Conservation (phyloP, 345 rosid species). For the Populus pruinosa region DNA sequence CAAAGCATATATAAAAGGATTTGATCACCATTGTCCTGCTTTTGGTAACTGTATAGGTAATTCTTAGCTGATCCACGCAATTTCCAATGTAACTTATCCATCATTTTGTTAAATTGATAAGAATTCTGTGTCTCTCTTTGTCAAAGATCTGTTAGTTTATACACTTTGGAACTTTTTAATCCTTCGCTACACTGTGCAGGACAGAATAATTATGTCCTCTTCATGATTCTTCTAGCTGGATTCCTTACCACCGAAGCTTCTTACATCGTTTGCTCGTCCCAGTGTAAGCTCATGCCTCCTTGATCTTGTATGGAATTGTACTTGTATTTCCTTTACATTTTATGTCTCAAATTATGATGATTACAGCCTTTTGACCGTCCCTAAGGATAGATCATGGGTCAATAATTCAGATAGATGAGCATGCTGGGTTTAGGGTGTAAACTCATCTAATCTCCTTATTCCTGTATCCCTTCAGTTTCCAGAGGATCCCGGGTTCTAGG, state of each 20-base stretch:
- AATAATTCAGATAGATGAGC: background rate
- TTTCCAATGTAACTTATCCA: background rate
- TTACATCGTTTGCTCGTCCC: slow-evolving; percentile 37
- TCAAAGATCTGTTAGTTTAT: background rate
- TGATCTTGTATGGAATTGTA: background rate
- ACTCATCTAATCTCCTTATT: slow-evolving; percentile 1
- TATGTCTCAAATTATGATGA: background rate
- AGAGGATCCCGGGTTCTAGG: slow-evolving; percentile 12
- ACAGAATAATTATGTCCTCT: slow-evolving; percentile 46
- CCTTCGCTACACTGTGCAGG: slow-evolving; percentile 33
- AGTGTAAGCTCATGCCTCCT: slow-evolving; percentile 36
- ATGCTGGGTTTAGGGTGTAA: background rate
- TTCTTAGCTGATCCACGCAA: background rate
- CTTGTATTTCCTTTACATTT: background rate
- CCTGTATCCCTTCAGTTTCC: slow-evolving; percentile 21
- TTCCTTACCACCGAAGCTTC: slow-evolving; percentile 50
- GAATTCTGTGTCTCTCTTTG: slow-evolving; percentile 8
- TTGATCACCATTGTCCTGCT: slow-evolving; percentile 74
- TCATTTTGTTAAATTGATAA: background rate
- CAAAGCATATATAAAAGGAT: slow-evolving; percentile 44
- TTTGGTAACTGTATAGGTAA: slow-evolving; percentile 76
- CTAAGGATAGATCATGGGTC: background rate
- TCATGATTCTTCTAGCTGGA: slow-evolving; percentile 56
- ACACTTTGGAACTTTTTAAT: background rate
- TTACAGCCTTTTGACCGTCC: background rate